A percentile compares a stretch with the other conserved stretches of the same genome.
phyloP scores from a whole-genome alignment of 306 rosid genomes.

The Hylodesmum podocarpum region DNA sequence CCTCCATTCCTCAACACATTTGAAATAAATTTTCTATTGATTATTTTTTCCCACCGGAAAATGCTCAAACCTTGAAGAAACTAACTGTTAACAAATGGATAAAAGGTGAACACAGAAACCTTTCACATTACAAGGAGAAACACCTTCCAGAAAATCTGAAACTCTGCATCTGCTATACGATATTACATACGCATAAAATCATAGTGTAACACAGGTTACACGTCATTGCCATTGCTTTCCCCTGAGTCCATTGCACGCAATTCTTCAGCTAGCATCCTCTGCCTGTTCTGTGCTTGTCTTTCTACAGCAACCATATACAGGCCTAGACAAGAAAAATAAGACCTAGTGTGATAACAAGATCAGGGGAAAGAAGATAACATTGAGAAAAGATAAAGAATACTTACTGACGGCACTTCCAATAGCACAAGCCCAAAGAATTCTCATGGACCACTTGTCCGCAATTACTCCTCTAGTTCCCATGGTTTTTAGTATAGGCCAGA shows the following conservation, averaged over 20 bases:
- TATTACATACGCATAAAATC: neutral
- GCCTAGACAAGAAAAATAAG: constrained; percentile 32
- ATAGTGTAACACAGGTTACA: constrained; percentile 1
- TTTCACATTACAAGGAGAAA: constrained; percentile 7
- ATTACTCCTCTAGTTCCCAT: constrained; percentile 52
- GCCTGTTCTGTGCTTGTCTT: constrained; percentile 43
- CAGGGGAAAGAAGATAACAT: neutral
- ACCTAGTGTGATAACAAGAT: constrained; percentile 1
- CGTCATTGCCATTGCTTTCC: constrained; percentile 6
- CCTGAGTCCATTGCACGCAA: constrained; percentile 39
- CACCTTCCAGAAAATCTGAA: constrained; percentile 20
- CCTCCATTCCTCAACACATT: neutral
- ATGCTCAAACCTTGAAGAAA: neutral
- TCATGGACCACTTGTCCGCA: constrained; percentile 53
- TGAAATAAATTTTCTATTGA: neutral
- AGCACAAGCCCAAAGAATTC: constrained; percentile 55
- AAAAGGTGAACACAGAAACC: neutral
- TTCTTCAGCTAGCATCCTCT: constrained; percentile 46
- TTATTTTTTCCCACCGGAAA: constrained; percentile 17
- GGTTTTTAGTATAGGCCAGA: constrained; percentile 12
- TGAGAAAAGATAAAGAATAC: constrained; percentile 8
- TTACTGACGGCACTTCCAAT: constrained; percentile 49
- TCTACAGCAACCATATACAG: constrained; percentile 53
- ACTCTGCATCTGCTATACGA: neutral
- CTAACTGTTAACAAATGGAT: neutral